Conservation (phyloP, 306 rosid genomes). For the Neltuma alba region DNA sequence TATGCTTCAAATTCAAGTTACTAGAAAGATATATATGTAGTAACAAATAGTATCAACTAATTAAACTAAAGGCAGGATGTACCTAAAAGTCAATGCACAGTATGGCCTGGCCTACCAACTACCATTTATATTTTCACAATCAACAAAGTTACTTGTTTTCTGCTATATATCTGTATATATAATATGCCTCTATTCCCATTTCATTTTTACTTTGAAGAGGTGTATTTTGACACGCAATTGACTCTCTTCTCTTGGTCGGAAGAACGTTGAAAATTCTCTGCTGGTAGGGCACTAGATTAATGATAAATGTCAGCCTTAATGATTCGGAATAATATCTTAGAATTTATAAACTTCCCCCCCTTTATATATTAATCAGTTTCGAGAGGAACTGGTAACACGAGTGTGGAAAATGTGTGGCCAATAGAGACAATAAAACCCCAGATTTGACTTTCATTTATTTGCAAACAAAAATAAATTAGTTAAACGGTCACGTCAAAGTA, state of each 20-base stretch:
- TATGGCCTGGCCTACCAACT: not conserved
- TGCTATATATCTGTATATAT: not conserved
- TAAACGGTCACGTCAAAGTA: not conserved
- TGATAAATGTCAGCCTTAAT: not conserved
- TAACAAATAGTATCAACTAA: not conserved
- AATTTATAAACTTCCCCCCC: not conserved
- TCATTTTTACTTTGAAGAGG: not conserved
- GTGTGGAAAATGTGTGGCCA: not conserved
- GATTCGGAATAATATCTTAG: not conserved
- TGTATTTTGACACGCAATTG: constrained; percentile 27
- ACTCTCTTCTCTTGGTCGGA: not conserved
- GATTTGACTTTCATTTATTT: constrained; percentile 3
- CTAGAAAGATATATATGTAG: not conserved
- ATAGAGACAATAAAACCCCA: not conserved
- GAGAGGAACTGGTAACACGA: not conserved
- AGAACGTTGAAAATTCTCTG: not conserved
- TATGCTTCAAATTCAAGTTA: constrained; percentile 22
- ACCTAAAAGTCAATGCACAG: constrained; percentile 12
- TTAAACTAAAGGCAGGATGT: not conserved
- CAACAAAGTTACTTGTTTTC: not conserved
- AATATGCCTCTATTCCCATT: not conserved
- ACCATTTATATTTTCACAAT: not conserved
- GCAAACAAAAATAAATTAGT: not conserved
- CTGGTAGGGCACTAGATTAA: not conserved
- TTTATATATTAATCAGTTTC: not conserved